Base-by-base conservation (phyloP, 192 early-diverging fungal genomes). In the Pilaira anomala region DNA sequence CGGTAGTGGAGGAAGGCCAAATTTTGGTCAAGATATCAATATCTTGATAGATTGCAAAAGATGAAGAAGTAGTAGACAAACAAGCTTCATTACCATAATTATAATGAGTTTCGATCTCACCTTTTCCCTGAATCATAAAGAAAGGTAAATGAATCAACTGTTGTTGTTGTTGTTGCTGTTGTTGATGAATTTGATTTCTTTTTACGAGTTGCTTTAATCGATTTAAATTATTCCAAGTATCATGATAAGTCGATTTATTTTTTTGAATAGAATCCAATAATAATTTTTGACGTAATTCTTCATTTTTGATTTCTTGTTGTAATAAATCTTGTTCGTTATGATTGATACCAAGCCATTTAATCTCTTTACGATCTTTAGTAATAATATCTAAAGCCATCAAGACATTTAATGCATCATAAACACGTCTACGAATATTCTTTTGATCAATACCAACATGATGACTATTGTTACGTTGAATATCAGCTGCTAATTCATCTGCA, bases 371-470 rank as follows among this genome's bases (percentile, higher is more conserved):
- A 55, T 83, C 83, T 75, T 85, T 88, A 11, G 53, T 70, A 50
- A 88, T 88, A 26, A 88, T 85, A 18, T 65, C 78, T 63, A 88
- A 77, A 4, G 84, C 81, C 76, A 82, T 83, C 44, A 86, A 61
- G 12, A 88, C 83, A 55, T 88, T 88, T 39, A 88, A 67, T n/a
- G 86, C 86, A 71, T 88, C 86, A 58, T 88, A 88, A 0, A 88
- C 86, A 21, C 86, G 83, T 30, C 86, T 74, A 18, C 86, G 80
- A 55, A 88, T 85, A 53, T 86, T 88, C 72, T 86, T 81, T 30
- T 75, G 73, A 58, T 83, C 79, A 33, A 62, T 73, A 13, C 51
- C 54, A 19, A 21, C 49, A 3, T 19, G 40, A 28, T 59, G 26
- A 7, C n/a, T 40, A 24, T 53, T 41, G 36, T 33, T 16, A 9